phyloP scores from a whole-genome alignment of 352 stramenopile species.

The Phytopythium oedochilum region DNA sequence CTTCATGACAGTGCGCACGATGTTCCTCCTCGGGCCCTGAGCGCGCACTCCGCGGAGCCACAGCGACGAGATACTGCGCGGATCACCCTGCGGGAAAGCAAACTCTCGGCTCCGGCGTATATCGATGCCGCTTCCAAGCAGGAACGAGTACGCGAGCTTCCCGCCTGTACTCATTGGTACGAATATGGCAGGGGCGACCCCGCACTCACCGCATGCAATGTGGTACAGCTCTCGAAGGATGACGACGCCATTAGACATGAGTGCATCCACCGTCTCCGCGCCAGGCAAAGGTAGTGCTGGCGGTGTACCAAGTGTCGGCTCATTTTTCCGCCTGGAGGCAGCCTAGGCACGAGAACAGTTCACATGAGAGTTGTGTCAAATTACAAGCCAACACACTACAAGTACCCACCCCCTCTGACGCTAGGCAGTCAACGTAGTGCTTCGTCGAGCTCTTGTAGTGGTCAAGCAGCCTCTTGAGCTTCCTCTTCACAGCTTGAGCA shows the following conservation, averaged over 20 bases:
- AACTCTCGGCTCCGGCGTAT: not conserved
- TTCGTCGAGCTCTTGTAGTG: not conserved
- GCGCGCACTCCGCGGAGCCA: not conserved
- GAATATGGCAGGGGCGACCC: not conserved
- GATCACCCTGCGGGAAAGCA: not conserved
- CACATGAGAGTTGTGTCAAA: too few relatives aligned
- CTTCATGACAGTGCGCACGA: not conserved
- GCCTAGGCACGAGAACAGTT: not conserved
- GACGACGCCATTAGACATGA: not conserved
- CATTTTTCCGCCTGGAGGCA: too few relatives aligned
- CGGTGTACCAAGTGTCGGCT: too few relatives aligned
- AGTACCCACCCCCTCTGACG: not conserved
- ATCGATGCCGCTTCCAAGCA: not conserved
- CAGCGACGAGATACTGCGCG: not conserved
- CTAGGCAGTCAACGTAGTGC: not conserved
- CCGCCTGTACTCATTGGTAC: not conserved
- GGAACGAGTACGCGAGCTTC: conserved; percentile 1
- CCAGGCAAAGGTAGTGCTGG: not conserved
- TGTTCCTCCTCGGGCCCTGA: not conserved
- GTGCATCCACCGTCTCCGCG: not conserved
- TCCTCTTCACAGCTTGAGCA: not conserved
- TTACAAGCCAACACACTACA: too few relatives aligned
- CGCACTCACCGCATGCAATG: not conserved
- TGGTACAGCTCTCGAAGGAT: conserved; percentile 2
- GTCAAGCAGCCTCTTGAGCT: conserved; percentile 1